phyloP scores from a whole-genome alignment of 1,139 yeast species.

The Wickerhamomyces sp. region DNA sequence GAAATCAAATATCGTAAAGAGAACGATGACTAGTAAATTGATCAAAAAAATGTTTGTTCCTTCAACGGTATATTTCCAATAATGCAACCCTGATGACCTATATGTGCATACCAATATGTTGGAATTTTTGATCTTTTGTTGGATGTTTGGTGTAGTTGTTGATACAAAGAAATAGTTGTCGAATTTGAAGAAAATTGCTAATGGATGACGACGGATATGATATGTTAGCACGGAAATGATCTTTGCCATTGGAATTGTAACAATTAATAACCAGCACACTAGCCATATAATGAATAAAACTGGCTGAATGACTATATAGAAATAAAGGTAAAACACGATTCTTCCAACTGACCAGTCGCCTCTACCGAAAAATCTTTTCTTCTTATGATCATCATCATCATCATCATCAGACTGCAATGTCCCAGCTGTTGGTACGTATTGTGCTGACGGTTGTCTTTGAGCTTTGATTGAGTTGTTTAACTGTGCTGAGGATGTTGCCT shows the following conservation, averaged over 20 bases:
- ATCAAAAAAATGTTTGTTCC: conserved; percentile 93
- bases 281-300: conserved; percentile 50
- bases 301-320: conserved; percentile 70
- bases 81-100: conserved; percentile 86
- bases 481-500: background rate
- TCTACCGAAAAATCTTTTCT: conserved; percentile 77
- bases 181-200: conserved; percentile 69
- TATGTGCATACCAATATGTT: conserved; percentile 73
- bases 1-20: conserved; percentile 80
- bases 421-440: conserved; percentile 5
- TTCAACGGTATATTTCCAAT: conserved; percentile 92
- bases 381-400: conserved; percentile 34
- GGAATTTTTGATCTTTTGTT: conserved; percentile 34
- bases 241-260: conserved; percentile 92
- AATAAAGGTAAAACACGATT: conserved; percentile 68
- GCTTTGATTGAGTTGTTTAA: conserved; percentile 3
- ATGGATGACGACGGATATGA: conserved; percentile 86
- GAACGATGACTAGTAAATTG: conserved; percentile 73
- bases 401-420: conserved; percentile 11
- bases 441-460: conserved; percentile 1
- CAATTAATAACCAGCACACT: conserved; percentile 77
- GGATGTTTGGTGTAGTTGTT: conserved; percentile 25
- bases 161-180: conserved; percentile 37
- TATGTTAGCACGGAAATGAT: conserved; percentile 60
- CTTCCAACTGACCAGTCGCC: conserved; percentile 91